A percentile compares a stretch with the other conserved stretches of the same genome.
Conservation (phyloP, 345 rosid genomes). For the Murraya paniculata region DNA sequence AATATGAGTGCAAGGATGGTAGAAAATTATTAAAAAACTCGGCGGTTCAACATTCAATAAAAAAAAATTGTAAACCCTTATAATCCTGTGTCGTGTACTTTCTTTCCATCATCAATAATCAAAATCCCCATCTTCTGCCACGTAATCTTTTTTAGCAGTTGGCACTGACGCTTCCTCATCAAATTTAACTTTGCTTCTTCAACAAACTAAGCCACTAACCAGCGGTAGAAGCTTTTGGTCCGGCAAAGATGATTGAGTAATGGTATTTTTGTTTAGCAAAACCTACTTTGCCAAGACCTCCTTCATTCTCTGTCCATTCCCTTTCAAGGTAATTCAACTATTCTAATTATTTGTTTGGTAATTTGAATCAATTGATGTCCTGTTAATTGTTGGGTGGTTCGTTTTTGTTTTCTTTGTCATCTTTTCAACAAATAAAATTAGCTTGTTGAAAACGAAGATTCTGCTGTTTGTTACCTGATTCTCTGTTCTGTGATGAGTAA, state of each 20-base stretch:
- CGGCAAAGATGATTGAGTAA: background rate
- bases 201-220: background rate
- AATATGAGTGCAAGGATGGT: fast-evolving
- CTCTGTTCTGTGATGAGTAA: background rate
- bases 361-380: background rate
- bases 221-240: background rate
- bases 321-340: background rate
- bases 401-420: background rate
- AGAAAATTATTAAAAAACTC: too few species aligned
- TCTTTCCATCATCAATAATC: too few species aligned
- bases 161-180: too few species aligned
- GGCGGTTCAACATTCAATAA: too few species aligned
- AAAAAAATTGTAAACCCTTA: too few species aligned
- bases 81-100: too few species aligned
- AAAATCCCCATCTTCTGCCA: too few species aligned
- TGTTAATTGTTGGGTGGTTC: background rate
- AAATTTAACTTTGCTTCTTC: background rate
- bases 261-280: background rate
- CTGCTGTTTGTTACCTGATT: background rate
- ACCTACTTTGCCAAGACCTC: background rate
- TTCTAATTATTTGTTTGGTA: background rate
- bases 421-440: background rate
- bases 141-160: too few species aligned
- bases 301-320: background rate
- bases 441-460: background rate